phyloP scores from a whole-genome alignment of 495 filamentous ascomycete genomes.

The Lentithecium fluviatile region DNA sequence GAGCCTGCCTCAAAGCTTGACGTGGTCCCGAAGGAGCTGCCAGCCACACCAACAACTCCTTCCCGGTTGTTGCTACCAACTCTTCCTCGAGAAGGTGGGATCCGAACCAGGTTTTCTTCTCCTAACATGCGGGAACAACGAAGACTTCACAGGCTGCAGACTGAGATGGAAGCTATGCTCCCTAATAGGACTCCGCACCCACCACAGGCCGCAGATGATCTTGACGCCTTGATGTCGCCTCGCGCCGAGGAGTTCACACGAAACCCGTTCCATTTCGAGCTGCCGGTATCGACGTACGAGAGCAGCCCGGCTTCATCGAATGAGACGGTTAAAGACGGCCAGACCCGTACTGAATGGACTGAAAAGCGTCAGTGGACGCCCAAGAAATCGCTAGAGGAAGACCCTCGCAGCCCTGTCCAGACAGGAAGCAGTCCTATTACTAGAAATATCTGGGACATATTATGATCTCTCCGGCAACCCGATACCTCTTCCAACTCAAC shows the following conservation, averaged over 20 bases:
- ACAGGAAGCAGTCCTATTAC: slow-evolving; percentile 66
- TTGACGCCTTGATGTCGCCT: slow-evolving; percentile 44
- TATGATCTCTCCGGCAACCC: slow-evolving; percentile 36
- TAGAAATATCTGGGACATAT: slow-evolving; percentile 56
- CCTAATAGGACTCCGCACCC: slow-evolving; percentile 29
- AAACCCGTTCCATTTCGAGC: slow-evolving; percentile 44
- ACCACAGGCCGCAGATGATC: slow-evolving; percentile 23
- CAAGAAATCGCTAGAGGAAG: slow-evolving; percentile 48
- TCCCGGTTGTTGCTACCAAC: slow-evolving; percentile 18
- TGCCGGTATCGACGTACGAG: slow-evolving; percentile 14
- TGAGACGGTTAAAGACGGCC: slow-evolving; percentile 33
- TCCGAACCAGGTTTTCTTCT: slow-evolving; percentile 41
- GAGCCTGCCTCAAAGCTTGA: neutral
- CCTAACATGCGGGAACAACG: slow-evolving; percentile 41
- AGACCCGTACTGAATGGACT: slow-evolving; percentile 17
- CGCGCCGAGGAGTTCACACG: slow-evolving; percentile 46
- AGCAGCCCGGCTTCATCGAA: slow-evolving; percentile 28
- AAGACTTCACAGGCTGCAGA: slow-evolving; percentile 41
- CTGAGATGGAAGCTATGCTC: slow-evolving; percentile 38
- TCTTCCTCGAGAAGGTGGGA: slow-evolving; percentile 14
- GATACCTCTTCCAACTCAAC: neutral
- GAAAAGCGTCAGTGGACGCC: slow-evolving; percentile 17
- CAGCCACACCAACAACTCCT: slow-evolving; percentile 1
- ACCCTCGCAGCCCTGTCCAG: slow-evolving; percentile 65
- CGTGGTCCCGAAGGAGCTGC: neutral